These are phyloP conservation scores for Pigoraptor vietnamica DNA, from an alignment of 78 protist species.

Conservation along the genomic window DNA sequence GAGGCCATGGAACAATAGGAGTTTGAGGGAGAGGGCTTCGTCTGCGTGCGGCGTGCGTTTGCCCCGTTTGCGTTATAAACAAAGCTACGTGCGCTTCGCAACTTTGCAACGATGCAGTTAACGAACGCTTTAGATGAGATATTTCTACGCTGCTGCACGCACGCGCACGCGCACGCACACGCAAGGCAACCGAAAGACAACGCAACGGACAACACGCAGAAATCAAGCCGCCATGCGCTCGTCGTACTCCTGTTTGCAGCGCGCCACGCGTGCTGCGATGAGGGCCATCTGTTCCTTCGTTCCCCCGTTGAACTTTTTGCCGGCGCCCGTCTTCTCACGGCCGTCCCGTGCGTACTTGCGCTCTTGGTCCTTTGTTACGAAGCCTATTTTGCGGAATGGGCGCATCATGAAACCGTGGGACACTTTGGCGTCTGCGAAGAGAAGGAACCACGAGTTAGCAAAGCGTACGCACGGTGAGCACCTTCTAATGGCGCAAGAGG, in stretches of 20 bases:
- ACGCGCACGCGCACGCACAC: no score
- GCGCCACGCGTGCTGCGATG: neutral
- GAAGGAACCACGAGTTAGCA: neutral
- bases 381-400: neutral
- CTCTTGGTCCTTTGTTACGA: neutral
- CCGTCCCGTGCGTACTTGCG: neutral
- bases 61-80: no score
- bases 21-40: neutral
- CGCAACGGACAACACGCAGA: no score
- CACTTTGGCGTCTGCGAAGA: neutral
- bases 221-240: no score
- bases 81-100: no score
- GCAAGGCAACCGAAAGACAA: no score
- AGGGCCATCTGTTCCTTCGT: neutral
- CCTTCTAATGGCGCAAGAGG: no score
- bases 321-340: neutral
- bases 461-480: neutral
- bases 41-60: neutral
- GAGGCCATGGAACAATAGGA: neutral
- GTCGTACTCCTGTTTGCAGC: neutral
- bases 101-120: no score
- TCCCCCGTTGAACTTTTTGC: neutral
- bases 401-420: neutral
- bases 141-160: no score
- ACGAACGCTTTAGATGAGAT: no score